These are phyloP conservation scores for Zygosaccharomyces sapae DNA, from an alignment of 1,139 yeast species.

Conservation along the genomic window DNA sequence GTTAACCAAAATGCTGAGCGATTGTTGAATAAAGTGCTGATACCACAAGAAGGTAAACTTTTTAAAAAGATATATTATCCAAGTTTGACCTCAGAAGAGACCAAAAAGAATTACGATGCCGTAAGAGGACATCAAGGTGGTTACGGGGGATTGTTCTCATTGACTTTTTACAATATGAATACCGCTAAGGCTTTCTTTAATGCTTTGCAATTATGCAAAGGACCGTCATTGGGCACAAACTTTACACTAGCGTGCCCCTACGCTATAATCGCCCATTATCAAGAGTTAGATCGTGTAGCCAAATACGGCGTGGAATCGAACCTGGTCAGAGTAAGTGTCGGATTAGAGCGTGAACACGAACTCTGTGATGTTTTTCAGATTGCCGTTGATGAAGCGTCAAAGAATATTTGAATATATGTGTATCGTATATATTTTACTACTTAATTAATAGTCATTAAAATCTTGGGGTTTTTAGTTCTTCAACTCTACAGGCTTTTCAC, in stretches of 20 bases:
- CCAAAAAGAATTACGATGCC: slow-evolving; percentile 64
- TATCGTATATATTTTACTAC: slow-evolving; percentile 8
- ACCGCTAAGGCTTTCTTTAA: slow-evolving; percentile 76
- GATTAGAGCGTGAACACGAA: slow-evolving; percentile 59
- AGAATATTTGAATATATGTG: slow-evolving; percentile 8
- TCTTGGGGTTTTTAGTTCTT: slow-evolving; percentile 9
- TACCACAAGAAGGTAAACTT: slow-evolving; percentile 40
- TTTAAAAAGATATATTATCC: slow-evolving; percentile 74
- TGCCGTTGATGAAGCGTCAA: slow-evolving; percentile 43
- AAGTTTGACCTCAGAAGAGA: slow-evolving; percentile 42
- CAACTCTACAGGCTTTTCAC: slow-evolving; percentile 46
- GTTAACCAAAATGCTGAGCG: slow-evolving; percentile 64
- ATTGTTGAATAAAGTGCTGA: slow-evolving; percentile 47
- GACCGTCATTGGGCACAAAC: slow-evolving; percentile 92
- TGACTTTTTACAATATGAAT: slow-evolving; percentile 62
- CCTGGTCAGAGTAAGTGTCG: slow-evolving; percentile 80
- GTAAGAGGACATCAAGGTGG: slow-evolving; percentile 71
- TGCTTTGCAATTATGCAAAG: slow-evolving; percentile 71
- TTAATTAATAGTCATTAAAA: not conserved
- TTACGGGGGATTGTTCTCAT: slow-evolving; percentile 85
- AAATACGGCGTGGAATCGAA: slow-evolving; percentile 82
- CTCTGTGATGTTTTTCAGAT: slow-evolving; percentile 46
- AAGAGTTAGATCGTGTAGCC: slow-evolving; percentile 75
- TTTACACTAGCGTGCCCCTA: slow-evolving; percentile 92
- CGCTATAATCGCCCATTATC: slow-evolving; percentile 82